Evolutionary conservation across 108 stramenopile species (phyloP).

Genomic region (Skeletonema tropicum): DNA sequence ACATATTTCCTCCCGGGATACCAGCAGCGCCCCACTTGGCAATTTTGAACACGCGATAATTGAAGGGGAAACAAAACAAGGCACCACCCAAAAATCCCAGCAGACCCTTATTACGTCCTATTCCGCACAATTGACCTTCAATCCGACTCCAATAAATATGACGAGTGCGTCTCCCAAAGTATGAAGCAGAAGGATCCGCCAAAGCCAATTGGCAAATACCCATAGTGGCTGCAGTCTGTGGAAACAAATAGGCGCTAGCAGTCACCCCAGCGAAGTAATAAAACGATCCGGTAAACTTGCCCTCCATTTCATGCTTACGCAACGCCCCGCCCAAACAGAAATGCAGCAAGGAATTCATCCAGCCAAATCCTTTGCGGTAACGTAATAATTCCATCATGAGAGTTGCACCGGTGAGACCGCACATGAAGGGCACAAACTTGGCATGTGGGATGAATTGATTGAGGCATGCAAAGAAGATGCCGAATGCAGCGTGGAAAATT

Average conservation of each 20-base stretch:
- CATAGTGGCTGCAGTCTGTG: conserved; percentile 66
- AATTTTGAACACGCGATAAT: conserved; percentile 67
- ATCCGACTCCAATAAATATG: conserved; percentile 86
- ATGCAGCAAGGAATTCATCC: conserved; percentile 78
- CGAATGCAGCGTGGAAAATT: conserved; percentile 72
- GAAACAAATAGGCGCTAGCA: conserved; percentile 61
- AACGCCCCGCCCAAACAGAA: conserved; percentile 62
- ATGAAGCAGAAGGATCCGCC: conserved; percentile 81
- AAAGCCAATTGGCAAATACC: conserved; percentile 82
- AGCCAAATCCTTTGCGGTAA: conserved; percentile 76
- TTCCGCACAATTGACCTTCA: conserved; percentile 75
- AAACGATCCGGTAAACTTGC: conserved; percentile 84
- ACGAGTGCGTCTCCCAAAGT: conserved; percentile 75
- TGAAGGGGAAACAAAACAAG: conserved; percentile 75
- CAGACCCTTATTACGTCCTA: conserved; percentile 88
- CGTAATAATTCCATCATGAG: conserved; percentile 73
- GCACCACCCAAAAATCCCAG: conserved; percentile 86
- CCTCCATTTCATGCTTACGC: conserved; percentile 89
- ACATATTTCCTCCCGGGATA: conserved; percentile 37
- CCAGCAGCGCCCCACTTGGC: conserved; percentile 54
- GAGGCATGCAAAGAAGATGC: conserved; percentile 75
- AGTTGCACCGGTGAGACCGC: conserved; percentile 40
- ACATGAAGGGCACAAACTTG: conserved; percentile 68
- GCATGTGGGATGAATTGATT: conserved; percentile 74
- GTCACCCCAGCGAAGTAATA: conserved; percentile 88